A percentile compares a stretch with the other conserved stretches of the same genome.
Conservation (phyloP, 768 basidiomycete genomes). For the Macrolepiota fuliginosa region DNA sequence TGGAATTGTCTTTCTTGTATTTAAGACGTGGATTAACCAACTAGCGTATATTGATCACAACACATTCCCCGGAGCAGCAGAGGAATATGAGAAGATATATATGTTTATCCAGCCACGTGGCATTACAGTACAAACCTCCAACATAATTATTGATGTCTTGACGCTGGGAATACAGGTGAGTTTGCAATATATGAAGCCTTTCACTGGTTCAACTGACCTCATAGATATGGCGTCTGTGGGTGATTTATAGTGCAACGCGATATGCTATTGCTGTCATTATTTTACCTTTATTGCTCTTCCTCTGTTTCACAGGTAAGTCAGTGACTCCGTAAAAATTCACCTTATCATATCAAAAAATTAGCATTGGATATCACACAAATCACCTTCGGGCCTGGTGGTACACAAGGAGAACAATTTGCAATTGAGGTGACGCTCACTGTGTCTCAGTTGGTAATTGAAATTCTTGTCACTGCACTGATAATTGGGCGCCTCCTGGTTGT, state of each 20-base stretch:
- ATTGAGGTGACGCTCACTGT: no score
- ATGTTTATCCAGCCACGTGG: neutral
- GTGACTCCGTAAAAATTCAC: no score
- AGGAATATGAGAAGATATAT: neutral
- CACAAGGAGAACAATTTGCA: no score
- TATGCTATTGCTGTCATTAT: neutral
- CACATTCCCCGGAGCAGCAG: neutral
- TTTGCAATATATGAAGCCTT: neutral
- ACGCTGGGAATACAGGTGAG: slow-evolving; percentile 2
- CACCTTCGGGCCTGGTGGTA: no score
- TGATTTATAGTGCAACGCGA: neutral
- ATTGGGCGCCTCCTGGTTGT: neutral
- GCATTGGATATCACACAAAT: no score
- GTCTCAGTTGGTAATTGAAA: neutral
- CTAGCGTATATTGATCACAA: neutral
- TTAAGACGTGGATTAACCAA: neutral
- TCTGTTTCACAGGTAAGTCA: no score
- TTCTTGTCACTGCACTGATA: neutral
- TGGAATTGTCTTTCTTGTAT: neutral
- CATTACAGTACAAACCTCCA: neutral
- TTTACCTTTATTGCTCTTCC: neutral
- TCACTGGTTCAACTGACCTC: neutral
- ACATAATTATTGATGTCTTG: neutral
- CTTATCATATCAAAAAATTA: no score
- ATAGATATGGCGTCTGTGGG: neutral